Evolutionary conservation across 345 rosid species (phyloP).

Genomic region (Litchi chinensis): DNA sequence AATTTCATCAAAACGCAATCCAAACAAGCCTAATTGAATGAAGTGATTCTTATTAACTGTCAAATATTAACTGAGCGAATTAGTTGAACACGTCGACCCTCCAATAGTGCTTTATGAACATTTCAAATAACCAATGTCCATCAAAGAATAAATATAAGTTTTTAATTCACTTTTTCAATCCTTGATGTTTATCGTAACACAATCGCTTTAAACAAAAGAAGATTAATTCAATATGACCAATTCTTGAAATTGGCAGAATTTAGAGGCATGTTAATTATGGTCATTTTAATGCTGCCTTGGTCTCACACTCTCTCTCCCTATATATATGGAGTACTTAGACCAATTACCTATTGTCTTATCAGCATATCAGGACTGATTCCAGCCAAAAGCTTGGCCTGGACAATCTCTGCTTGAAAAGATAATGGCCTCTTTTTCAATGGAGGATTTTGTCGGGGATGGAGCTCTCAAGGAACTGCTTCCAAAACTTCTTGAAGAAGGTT

Average conservation of each 20-base stretch:
- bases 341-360: background rate
- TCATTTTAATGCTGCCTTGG: background rate
- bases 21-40: background rate
- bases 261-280: background rate
- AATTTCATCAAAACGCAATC: background rate
- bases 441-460: slow-evolving; percentile 66
- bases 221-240: background rate
- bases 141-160: background rate
- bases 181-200: background rate
- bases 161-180: background rate
- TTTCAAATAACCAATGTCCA: background rate
- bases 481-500: slow-evolving; percentile 63
- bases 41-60: background rate
- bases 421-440: slow-evolving; percentile 65
- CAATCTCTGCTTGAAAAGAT: slow-evolving; percentile 12
- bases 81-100: background rate
- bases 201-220: background rate
- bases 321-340: slow-evolving; percentile 16
- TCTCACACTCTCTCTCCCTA: background rate
- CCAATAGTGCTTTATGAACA: too few relatives aligned
- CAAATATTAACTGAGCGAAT: background rate
- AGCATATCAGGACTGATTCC: background rate
- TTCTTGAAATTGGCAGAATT: slow-evolving; percentile 15
- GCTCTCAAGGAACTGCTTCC: slow-evolving; percentile 49
- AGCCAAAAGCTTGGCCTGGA: slow-evolving; percentile 4